These are phyloP conservation scores for Datisca glomerata DNA, from an alignment of 306 rosid species.

Conservation along the genomic window DNA sequence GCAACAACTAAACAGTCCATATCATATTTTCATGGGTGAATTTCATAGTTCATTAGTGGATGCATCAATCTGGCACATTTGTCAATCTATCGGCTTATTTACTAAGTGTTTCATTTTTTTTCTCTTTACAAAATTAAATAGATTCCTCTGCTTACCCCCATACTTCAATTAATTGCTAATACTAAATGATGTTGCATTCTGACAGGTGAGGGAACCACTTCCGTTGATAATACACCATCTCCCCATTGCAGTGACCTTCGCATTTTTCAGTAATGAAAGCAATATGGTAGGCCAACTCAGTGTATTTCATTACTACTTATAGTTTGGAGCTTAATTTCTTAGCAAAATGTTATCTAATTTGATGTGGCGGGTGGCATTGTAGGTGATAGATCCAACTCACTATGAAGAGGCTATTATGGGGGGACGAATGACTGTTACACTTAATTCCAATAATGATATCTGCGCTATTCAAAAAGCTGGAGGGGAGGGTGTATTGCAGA, in stretches of 20 bases:
- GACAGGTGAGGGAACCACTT: conserved; percentile 72
- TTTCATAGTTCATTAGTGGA: no score
- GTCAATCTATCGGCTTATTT: no score
- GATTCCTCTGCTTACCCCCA: no score
- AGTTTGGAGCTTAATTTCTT: conserved; percentile 6
- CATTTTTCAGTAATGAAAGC: conserved; percentile 58
- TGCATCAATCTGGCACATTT: no score
- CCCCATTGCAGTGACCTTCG: conserved; percentile 88
- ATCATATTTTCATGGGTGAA: no score
- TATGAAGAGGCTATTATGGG: conserved; percentile 84
- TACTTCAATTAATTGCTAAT: no score
- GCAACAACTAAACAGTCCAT: no score
- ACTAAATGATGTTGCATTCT: conserved; percentile 20
- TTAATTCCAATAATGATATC: conserved; percentile 72
- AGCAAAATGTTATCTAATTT: conserved; percentile 5
- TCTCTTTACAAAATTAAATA: no score
- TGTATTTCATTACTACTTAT: conserved; percentile 1
- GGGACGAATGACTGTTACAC: conserved; percentile 82
- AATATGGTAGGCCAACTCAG: conserved; percentile 31
- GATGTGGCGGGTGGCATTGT: conserved; percentile 9
- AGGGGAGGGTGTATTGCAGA: conserved; percentile 54
- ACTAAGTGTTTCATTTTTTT: no score
- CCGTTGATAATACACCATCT: conserved; percentile 86
- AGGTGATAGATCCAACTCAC: conserved; percentile 90
- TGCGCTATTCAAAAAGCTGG: conserved; percentile 95